Percentiles rank a stretch among this genome's conserved stretches.
Evolutionary conservation across 768 basidiomycete species (phyloP).

Genomic region (Rhodotorula babjevae): DNA sequence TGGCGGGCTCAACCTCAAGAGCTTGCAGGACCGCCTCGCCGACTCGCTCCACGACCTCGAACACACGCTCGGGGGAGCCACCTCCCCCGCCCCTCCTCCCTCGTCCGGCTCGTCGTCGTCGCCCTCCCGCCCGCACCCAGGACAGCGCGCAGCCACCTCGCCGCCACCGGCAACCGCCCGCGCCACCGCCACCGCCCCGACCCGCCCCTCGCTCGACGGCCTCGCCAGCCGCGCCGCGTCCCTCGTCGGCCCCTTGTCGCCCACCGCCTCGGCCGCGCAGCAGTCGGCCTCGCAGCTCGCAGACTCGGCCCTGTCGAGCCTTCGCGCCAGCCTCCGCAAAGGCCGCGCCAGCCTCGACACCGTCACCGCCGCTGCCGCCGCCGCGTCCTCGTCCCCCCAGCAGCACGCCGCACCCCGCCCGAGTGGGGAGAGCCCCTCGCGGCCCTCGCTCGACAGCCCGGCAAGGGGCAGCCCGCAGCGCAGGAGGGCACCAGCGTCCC

Average conservation of each 20-base stretch:
- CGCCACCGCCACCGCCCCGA: neutral
- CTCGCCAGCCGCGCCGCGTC: neutral
- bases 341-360: constrained; percentile 44
- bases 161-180: neutral
- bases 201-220: constrained; percentile 4
- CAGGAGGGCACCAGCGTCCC: neutral
- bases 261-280: constrained; percentile 7
- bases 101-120: neutral
- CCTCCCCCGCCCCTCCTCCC: neutral
- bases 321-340: constrained; percentile 61
- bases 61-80: neutral
- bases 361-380: neutral
- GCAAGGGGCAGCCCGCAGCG: neutral
- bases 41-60: constrained; percentile 30
- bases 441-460: constrained; percentile 1
- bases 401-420: neutral
- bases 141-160: neutral
- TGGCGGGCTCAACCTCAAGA: constrained; percentile 27
- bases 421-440: constrained; percentile 3
- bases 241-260: constrained; percentile 4
- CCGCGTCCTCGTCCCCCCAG: no score
- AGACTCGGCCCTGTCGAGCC: constrained; percentile 58
- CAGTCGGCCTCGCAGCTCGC: constrained; percentile 56
- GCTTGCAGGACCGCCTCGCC: constrained; percentile 20
- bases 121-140: neutral